Percentiles rank a stretch among this genome's conserved stretches.
phyloP scores from a whole-genome alignment of 345 rosid species.

The Pugionium dolabratum region DNA sequence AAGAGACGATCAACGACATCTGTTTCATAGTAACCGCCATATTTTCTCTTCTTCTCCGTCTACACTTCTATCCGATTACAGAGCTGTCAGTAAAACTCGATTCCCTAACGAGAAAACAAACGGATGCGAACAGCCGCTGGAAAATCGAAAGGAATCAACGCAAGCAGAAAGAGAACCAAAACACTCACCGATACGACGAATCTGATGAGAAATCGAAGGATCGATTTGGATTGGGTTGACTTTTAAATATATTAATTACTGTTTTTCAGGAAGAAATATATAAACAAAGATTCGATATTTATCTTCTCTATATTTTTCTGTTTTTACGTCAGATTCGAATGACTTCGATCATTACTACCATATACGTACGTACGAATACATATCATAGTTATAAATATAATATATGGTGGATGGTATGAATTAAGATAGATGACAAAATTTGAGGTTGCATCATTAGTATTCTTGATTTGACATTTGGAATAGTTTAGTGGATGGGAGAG shows the following conservation, averaged over 20 bases:
- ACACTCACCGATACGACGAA: constrained; percentile 24
- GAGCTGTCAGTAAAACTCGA: not conserved
- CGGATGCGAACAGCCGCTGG: not conserved
- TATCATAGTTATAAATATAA: too few relatives aligned
- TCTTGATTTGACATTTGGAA: too few relatives aligned
- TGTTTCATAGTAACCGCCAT: constrained; percentile 69
- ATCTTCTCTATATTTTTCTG: not conserved
- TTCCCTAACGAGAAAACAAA: not conserved
- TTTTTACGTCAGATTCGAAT: too few relatives aligned
- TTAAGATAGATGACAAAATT: too few relatives aligned
- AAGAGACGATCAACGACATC: constrained; percentile 57
- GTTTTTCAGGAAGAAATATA: too few relatives aligned
- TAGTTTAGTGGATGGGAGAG: too few relatives aligned
- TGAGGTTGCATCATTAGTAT: too few relatives aligned
- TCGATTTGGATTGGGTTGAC: too few relatives aligned
- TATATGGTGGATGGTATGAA: too few relatives aligned
- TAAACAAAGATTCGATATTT: constrained; percentile 19
- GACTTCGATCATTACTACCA: too few relatives aligned
- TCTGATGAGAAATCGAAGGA: not conserved
- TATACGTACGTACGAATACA: too few relatives aligned
- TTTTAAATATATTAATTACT: too few relatives aligned
- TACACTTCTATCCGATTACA: not conserved
- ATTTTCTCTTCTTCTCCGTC: constrained; percentile 16
- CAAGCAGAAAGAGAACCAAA: not conserved
- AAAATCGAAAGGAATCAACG: not conserved